These are phyloP conservation scores for Helotiales sp. DNA, from an alignment of 2,329 filamentous ascomycete species.

Conservation along the genomic window DNA sequence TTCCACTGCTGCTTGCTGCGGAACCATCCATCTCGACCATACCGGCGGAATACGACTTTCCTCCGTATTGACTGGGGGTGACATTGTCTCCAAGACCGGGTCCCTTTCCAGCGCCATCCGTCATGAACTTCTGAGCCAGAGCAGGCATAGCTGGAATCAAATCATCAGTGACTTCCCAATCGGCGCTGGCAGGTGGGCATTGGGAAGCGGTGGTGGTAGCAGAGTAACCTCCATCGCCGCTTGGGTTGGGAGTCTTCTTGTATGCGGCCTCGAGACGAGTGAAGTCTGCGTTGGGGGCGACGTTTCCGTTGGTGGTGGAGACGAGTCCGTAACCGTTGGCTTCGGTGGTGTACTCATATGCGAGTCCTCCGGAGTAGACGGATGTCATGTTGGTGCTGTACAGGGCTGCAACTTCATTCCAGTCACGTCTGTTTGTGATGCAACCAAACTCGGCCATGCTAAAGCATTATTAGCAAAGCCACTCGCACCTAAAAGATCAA, in stretches of 20 bases:
- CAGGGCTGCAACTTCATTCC: conserved; percentile 77
- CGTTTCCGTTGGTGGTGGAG: conserved; percentile 42
- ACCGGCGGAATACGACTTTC: conserved; percentile 13
- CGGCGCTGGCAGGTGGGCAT: conserved; percentile 52
- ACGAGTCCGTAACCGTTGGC: conserved; percentile 71
- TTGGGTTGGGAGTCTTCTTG: conserved; percentile 49
- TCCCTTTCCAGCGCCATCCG: conserved; percentile 51
- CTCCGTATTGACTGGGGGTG: conserved; percentile 12
- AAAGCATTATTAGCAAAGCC: conserved; percentile 16
- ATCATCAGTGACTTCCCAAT: conserved; percentile 54
- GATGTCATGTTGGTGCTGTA: conserved; percentile 83
- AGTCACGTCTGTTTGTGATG: conserved; percentile 78
- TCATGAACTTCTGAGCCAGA: conserved; percentile 47
- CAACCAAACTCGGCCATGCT: conserved; percentile 89
- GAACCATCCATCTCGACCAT: conserved; percentile 13
- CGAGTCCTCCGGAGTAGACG: conserved; percentile 93
- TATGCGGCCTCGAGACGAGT: conserved; percentile 52
- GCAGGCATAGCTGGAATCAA: conserved; percentile 56
- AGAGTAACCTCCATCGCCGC: conserved; percentile 58
- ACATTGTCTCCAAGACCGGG: conserved; percentile 14
- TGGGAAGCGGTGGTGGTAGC: conserved; percentile 42
- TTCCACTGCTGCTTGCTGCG: neutral
- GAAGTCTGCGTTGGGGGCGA: conserved; percentile 53
- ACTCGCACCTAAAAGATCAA: neutral
- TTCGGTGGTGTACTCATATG: conserved; percentile 93